Evolutionary conservation across 2,329 filamentous ascomycete genomes (phyloP).

Genomic region (Fusarium lyarnte): DNA sequence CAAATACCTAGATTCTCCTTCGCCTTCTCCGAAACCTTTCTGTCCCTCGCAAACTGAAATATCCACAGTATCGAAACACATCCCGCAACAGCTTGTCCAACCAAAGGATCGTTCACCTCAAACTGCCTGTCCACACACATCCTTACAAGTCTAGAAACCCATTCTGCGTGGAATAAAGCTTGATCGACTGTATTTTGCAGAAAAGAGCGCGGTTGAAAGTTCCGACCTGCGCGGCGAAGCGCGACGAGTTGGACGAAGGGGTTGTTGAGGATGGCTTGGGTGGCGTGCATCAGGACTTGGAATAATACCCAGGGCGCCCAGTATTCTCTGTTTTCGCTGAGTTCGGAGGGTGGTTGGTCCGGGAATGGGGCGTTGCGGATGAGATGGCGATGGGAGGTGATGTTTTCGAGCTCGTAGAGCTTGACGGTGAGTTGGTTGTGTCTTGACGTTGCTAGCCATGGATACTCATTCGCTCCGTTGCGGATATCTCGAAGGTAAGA

Average conservation of each 20-base stretch:
- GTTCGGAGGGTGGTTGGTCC: constrained; percentile 14
- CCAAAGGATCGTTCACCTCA: constrained; percentile 32
- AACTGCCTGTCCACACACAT: constrained; percentile 36
- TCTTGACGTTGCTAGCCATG: constrained; percentile 32
- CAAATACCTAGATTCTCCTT: constrained; percentile 31
- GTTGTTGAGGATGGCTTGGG: constrained; percentile 33
- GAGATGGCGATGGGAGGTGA: constrained; percentile 24
- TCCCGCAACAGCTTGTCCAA: constrained; percentile 33
- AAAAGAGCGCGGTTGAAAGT: constrained; percentile 35
- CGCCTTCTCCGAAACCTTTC: constrained; percentile 27
- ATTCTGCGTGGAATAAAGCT: constrained; percentile 35
- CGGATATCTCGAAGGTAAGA: constrained; percentile 36
- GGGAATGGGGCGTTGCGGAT: constrained; percentile 37
- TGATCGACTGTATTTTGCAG: constrained; percentile 40
- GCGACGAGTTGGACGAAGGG: constrained; percentile 40
- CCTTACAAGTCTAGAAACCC: constrained; percentile 35
- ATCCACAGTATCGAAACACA: constrained; percentile 39
- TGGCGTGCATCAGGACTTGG: constrained; percentile 38
- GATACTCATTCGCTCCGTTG: constrained; percentile 26
- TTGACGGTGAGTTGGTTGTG: constrained; percentile 33
- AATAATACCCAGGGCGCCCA: constrained; percentile 35
- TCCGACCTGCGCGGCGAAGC: constrained; percentile 20
- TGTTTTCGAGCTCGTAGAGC: constrained; percentile 35
- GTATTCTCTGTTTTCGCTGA: constrained; percentile 30
- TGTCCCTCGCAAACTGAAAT: constrained; percentile 38